A percentile compares a stretch with the other conserved stretches of the same genome.
Conservation (phyloP, 2,329 filamentous ascomycete species). For the Diaporthe vaccinii region DNA sequence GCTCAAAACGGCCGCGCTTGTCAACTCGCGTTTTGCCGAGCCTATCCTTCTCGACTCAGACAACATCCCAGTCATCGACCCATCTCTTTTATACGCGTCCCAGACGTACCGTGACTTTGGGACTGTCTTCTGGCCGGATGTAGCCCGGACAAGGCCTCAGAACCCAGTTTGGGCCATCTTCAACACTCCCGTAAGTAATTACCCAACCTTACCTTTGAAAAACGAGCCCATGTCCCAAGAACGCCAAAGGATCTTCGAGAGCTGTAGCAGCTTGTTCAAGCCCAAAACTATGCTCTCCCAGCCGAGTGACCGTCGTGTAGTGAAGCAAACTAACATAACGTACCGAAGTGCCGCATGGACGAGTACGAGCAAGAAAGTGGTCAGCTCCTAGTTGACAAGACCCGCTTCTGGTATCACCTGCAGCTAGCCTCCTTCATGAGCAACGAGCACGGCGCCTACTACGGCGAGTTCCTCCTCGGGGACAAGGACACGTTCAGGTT, state of each 20-base stretch:
- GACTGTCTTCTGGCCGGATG: constrained; percentile 54
- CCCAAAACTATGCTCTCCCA: background rate
- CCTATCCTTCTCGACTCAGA: constrained; percentile 9
- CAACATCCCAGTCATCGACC: constrained; percentile 19
- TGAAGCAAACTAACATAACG: too few species aligned
- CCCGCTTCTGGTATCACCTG: constrained; percentile 53
- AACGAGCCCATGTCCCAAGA: too few species aligned
- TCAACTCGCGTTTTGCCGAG: constrained; percentile 7
- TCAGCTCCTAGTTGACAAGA: constrained; percentile 53
- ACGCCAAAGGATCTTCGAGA: background rate
- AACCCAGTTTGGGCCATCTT: constrained; percentile 51
- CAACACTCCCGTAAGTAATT: constrained; percentile 46
- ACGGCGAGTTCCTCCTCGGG: constrained; percentile 48
- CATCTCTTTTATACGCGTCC: background rate
- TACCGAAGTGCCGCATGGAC: constrained; percentile 47
- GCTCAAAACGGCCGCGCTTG: constrained; percentile 10
- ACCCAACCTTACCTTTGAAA: background rate
- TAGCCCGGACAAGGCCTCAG: constrained; percentile 49
- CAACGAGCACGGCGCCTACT: constrained; percentile 42
- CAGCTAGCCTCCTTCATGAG: constrained; percentile 52
- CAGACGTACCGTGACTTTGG: constrained; percentile 44
- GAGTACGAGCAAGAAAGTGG: constrained; percentile 53
- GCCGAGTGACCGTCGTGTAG: background rate
- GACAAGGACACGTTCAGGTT: constrained; percentile 54
- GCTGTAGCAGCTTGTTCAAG: background rate